Base-by-base conservation (phyloP, 768 basidiomycete genomes). In the Lyophyllum shimeji region DNA sequence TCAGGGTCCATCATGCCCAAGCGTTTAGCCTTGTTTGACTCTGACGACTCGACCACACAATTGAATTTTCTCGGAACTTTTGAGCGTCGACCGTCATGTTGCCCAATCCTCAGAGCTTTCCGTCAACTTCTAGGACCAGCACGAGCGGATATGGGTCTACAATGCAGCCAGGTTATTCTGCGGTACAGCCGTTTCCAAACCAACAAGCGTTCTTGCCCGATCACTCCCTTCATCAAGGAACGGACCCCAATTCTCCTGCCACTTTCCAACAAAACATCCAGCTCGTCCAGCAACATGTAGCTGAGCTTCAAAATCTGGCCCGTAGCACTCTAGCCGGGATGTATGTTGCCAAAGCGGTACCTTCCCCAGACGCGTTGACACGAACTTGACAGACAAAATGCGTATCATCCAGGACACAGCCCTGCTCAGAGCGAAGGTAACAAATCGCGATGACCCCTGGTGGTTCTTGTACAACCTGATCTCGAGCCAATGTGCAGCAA, bases 181-280 rank as follows among this genome's bases (percentile, higher is more conserved):
- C 27, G 25, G 50, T 29, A 5, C 46, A 59, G 21, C 6, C 56
- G 7, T 66, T 64, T 33, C 25, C 52, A 8, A 61, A 60, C 23
- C 60, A 61, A n/a, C 46, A 55, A 39, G 43, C 43, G 0, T 53
- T 60, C 15, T 49, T 60, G 12, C 34, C 60, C 21, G 65, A 62
- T 34, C 58, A 60, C 25, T 58, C 68, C 8, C 60, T 71, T 12
- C 68, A 70, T 44, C 71, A 73, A 64, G 69, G 70, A 25, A 54
- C 68, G 8, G 86, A 87, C 56, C 80, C 78, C 15, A 87, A 82
- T 56, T 83, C 85, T 21, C 81, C 83, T 15, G 83, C 81, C 24
- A 54, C 76, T n/a, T 85, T 89, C 74, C 84, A 82, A 58, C 80
- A 82, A 49, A 84, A 83, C 64, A 57, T 85, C 1, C 76, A 75